A percentile compares a stretch with the other conserved stretches of the same genome.
phyloP scores from a whole-genome alignment of 2,329 filamentous ascomycete genomes.

The Fusarium buharicum region DNA sequence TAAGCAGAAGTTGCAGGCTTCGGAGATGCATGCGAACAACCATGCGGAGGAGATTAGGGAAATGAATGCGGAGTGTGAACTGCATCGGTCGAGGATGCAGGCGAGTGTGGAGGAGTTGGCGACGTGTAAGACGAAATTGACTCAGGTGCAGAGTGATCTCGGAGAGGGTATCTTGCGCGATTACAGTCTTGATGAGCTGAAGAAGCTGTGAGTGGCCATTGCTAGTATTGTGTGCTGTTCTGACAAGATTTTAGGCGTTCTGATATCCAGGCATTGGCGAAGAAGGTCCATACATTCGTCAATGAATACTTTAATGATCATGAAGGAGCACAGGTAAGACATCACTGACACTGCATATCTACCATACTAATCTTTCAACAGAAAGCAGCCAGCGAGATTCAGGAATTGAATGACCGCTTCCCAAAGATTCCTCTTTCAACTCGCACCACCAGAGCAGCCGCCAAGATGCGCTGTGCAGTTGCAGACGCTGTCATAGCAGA shows the following conservation, averaged over 20 bases:
- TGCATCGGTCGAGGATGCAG: slow-evolving; percentile 42
- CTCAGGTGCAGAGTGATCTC: slow-evolving; percentile 37
- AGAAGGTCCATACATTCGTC: slow-evolving; percentile 42
- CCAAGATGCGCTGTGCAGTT: slow-evolving; percentile 45
- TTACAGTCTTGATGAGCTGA: slow-evolving; percentile 34
- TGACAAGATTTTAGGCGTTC: slow-evolving; percentile 35
- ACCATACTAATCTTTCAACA: background rate
- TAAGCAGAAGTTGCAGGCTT: slow-evolving; percentile 29
- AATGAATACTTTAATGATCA: slow-evolving; percentile 45
- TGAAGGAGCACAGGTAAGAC: slow-evolving; percentile 38
- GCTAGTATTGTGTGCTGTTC: background rate
- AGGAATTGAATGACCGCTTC: slow-evolving; percentile 38
- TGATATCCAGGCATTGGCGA: slow-evolving; percentile 38
- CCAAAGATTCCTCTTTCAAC: slow-evolving; percentile 43
- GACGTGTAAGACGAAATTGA: slow-evolving; percentile 36
- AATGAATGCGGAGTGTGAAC: slow-evolving; percentile 43
- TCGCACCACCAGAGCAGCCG: slow-evolving; percentile 33
- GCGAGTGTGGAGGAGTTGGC: slow-evolving; percentile 30
- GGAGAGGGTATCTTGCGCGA: slow-evolving; percentile 39
- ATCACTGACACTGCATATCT: accelerated
- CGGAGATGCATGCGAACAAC: slow-evolving; percentile 30
- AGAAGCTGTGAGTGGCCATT: slow-evolving; percentile 37
- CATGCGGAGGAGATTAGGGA: slow-evolving; percentile 41
- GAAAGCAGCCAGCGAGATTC: slow-evolving; percentile 40
- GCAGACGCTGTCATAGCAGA: slow-evolving; percentile 45